Percentiles rank a stretch among this genome's conserved stretches.
These are phyloP conservation scores for Dichotomocladium elegans DNA, from an alignment of 371 early-diverging fungal species.

Conservation along the genomic window DNA sequence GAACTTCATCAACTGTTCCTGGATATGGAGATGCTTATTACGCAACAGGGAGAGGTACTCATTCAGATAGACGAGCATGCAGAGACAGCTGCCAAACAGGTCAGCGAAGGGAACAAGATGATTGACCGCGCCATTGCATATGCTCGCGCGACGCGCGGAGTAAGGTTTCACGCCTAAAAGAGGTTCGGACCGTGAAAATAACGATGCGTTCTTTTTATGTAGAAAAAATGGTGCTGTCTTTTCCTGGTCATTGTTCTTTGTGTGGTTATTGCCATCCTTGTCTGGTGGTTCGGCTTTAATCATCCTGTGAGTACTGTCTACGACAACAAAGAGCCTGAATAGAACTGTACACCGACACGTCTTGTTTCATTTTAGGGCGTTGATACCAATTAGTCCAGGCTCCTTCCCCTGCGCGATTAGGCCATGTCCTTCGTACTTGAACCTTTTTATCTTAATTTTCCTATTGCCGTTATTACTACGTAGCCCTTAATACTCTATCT, in stretches of 20 bases:
- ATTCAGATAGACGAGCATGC: constrained; percentile 66
- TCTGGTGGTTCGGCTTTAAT: constrained; percentile 34
- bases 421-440: too few species aligned
- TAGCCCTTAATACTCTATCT: too few species aligned
- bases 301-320: constrained; percentile 18
- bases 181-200: neutral
- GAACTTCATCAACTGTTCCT: constrained; percentile 25
- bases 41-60: constrained; percentile 69
- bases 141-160: constrained; percentile 66
- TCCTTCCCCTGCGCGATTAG: too few species aligned
- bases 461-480: too few species aligned
- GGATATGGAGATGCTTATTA: constrained; percentile 79
- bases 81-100: constrained; percentile 52
- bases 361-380: too few species aligned
- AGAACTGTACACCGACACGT: too few species aligned
- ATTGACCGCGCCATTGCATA: constrained; percentile 57
- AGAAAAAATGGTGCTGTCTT: constrained; percentile 58
- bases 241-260: constrained; percentile 36
- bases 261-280: constrained; percentile 37
- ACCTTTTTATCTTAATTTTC: too few species aligned
- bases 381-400: too few species aligned
- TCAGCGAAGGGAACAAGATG: constrained; percentile 61
- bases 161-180: constrained; percentile 12
- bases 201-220: neutral
- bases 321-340: too few species aligned